phyloP scores from a whole-genome alignment of 2,329 filamentous ascomycete species.

The Epichloe sylvatica region DNA sequence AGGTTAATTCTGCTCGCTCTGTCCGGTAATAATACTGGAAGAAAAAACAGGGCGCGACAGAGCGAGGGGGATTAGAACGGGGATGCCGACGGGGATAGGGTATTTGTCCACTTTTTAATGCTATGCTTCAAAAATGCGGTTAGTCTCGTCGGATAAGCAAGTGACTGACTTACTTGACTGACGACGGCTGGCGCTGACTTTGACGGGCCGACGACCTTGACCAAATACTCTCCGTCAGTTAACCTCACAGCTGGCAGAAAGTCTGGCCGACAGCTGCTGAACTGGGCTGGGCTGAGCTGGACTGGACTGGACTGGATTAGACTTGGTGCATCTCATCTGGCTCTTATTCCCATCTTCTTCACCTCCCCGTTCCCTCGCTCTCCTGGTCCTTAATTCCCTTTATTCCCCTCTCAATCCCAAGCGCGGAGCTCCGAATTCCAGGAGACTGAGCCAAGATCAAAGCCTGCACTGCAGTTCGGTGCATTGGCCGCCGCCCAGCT shows the following conservation, averaged over 20 bases:
- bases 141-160: neutral
- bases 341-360: slow-evolving; percentile 9
- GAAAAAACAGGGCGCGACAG: neutral
- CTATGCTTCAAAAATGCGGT: neutral
- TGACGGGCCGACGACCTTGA: neutral
- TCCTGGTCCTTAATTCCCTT: slow-evolving; percentile 2
- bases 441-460: too few species aligned
- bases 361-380: slow-evolving; percentile 6
- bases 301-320: neutral
- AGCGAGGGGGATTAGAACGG: neutral
- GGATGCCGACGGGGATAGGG: slow-evolving; percentile 1
- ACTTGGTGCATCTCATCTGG: neutral
- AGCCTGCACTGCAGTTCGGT: neutral
- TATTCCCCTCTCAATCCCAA: neutral
- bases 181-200: neutral
- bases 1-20: too few species aligned
- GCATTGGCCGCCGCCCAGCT: slow-evolving; percentile 3
- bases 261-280: neutral
- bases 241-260: neutral
- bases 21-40: too few species aligned
- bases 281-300: neutral
- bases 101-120: neutral
- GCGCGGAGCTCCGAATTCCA: neutral
- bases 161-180: neutral
- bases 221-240: neutral